Conservation (phyloP, 1,284 basidiomycete species). For the Marasmius oreades region DNA sequence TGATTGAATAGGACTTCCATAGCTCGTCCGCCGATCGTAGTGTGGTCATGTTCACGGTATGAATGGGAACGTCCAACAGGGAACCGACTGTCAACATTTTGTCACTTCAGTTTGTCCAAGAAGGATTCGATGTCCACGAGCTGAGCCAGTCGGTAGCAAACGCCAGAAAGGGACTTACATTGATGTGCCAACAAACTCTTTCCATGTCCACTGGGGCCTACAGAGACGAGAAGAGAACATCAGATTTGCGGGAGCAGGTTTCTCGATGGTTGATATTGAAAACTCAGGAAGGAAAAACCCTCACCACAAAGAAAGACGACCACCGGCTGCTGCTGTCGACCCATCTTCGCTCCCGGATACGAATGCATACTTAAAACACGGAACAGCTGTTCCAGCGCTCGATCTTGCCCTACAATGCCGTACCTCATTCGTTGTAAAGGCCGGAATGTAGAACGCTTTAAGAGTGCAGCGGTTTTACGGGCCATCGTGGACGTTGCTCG, state of each 20-base stretch:
- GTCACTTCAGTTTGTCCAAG: too few species aligned
- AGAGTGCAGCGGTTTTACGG: slow-evolving; percentile 59
- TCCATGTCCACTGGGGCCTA: slow-evolving; percentile 81
- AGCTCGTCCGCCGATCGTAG: slow-evolving; percentile 68
- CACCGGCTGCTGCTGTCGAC: slow-evolving; percentile 48
- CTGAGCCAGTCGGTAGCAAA: too few species aligned
- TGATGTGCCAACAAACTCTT: slow-evolving; percentile 77
- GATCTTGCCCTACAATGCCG: slow-evolving; percentile 73
- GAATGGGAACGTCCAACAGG: slow-evolving; percentile 71
- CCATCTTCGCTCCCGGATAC: slow-evolving; percentile 26
- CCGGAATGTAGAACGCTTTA: slow-evolving; percentile 71
- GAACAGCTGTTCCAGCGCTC: slow-evolving; percentile 73
- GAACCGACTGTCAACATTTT: slow-evolving; percentile 79
- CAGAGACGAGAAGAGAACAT: slow-evolving; percentile 9
- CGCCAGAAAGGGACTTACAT: slow-evolving; percentile 44
- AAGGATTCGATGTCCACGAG: too few species aligned
- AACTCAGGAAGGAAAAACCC: too few species aligned
- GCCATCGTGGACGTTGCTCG: slow-evolving; percentile 63
- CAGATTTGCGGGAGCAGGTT: background rate
- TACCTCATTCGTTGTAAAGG: slow-evolving; percentile 68
- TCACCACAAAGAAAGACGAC: slow-evolving; percentile 72
- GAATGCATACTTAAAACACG: slow-evolving; percentile 69
- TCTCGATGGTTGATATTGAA: too few species aligned
- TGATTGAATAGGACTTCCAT: slow-evolving; percentile 78
- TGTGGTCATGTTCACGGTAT: slow-evolving; percentile 84